Conservation (phyloP, 495 filamentous ascomycete genomes). For the Penicillium pancosmium region DNA sequence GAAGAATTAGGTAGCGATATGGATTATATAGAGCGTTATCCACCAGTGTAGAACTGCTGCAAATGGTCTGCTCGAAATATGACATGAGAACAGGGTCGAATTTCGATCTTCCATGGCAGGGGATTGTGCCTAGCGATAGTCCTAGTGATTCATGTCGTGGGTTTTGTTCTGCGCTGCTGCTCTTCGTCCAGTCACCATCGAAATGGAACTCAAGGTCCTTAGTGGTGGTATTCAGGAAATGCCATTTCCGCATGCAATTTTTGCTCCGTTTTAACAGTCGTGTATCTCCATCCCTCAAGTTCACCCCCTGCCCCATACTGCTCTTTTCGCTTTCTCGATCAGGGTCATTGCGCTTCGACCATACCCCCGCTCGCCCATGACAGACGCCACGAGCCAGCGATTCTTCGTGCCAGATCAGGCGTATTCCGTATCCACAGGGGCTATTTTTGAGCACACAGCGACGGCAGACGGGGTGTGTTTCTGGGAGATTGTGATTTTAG, state of each 20-base stretch:
- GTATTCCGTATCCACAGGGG: constrained; percentile 25
- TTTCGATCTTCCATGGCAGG: constrained; percentile 9
- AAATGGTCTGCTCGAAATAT: constrained; percentile 28
- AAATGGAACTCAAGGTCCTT: constrained; percentile 27
- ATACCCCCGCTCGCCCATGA: constrained; percentile 29
- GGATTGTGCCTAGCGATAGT: constrained; percentile 11
- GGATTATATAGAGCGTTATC: constrained; percentile 30
- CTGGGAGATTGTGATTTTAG: constrained; percentile 3
- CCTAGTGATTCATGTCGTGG: not conserved
- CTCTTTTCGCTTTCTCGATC: constrained; percentile 2
- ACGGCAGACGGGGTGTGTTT: constrained; percentile 25
- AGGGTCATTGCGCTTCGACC: constrained; percentile 21
- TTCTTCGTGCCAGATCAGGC: constrained; percentile 30
- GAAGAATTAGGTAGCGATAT: constrained; percentile 32
- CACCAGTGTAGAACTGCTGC: constrained; percentile 30
- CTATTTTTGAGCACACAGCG: constrained; percentile 22
- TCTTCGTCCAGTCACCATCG: not conserved
- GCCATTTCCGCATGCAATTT: not conserved
- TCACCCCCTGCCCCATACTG: not conserved
- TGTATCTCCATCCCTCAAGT: not conserved
- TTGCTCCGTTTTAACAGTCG: not conserved
- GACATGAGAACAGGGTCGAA: constrained; percentile 23
- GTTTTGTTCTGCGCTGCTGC: not conserved
- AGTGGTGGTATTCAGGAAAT: constrained; percentile 30
- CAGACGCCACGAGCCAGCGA: constrained; percentile 27